Evolutionary conservation across 225 moss, liverwort and hornwort genomes (phyloP).

Genomic region (Thuidium tamariscinum): DNA sequence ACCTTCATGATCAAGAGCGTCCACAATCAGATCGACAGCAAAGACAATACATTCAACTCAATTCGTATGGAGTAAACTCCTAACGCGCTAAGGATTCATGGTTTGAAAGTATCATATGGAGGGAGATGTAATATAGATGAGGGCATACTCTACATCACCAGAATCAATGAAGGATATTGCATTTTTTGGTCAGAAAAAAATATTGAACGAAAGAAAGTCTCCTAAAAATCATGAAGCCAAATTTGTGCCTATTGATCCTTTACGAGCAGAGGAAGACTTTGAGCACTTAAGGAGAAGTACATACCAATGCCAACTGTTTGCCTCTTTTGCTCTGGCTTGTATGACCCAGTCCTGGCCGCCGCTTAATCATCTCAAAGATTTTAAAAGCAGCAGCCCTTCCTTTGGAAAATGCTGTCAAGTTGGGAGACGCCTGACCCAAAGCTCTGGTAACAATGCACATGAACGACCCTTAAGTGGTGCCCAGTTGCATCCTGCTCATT

Average conservation of each 20-base stretch:
- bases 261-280: not conserved
- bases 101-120: not conserved
- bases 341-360: constrained; percentile 1
- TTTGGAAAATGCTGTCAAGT: constrained; percentile 28
- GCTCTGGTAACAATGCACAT: constrained; percentile 11
- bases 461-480: not conserved
- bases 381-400: constrained; percentile 20
- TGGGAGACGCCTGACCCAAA: constrained; percentile 36
- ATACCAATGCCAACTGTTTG: constrained; percentile 22
- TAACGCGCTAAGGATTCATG: not conserved
- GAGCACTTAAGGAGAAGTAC: not conserved
- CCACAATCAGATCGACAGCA: not conserved
- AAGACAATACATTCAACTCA: not conserved
- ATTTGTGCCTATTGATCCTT: not conserved
- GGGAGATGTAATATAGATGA: not conserved
- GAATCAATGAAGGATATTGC: not conserved
- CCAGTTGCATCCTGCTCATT: constrained; percentile 14
- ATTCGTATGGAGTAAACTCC: not conserved
- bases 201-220: not conserved
- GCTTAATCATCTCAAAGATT: constrained; percentile 26
- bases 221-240: not conserved
- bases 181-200: not conserved
- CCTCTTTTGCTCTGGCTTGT: constrained; percentile 7
- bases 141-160: not conserved
- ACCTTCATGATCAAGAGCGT: not conserved